These are phyloP conservation scores for Tetrastigma voinierianum DNA, from an alignment of 164 flowering plant genomes.

Conservation along the genomic window DNA sequence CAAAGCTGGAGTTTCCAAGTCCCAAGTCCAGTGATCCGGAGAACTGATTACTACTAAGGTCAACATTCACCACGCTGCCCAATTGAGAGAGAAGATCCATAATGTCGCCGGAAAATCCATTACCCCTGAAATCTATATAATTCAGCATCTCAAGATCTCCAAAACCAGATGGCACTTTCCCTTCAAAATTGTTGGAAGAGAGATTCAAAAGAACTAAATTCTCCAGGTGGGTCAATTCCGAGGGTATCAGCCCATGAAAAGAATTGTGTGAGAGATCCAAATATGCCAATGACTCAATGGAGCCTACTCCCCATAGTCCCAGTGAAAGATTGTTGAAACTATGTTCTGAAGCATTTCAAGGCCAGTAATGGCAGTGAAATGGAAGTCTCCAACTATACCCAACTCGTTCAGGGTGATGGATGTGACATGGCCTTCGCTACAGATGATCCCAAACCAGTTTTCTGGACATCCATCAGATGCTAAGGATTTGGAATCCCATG, in stretches of 20 bases:
- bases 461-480: constrained; percentile 57
- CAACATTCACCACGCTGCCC: constrained; percentile 41
- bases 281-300: constrained; percentile 31
- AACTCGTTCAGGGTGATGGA: constrained; percentile 40
- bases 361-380: constrained; percentile 35
- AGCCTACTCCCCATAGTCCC: constrained; percentile 41
- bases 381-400: constrained; percentile 54
- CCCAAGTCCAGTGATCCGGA: constrained; percentile 50
- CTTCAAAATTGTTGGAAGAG: constrained; percentile 51
- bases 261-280: constrained; percentile 58
- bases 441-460: constrained; percentile 58
- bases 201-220: constrained; percentile 49
- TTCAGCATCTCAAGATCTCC: constrained; percentile 35
- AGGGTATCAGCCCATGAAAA: constrained; percentile 49
- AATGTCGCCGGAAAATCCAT: constrained; percentile 52
- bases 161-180: constrained; percentile 45
- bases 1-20: constrained; percentile 41
- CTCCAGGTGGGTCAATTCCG: constrained; percentile 28
- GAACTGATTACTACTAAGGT: constrained; percentile 58
- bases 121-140: constrained; percentile 52
- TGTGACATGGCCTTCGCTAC: constrained; percentile 42
- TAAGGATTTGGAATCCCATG: constrained; percentile 57
- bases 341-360: constrained; percentile 47
- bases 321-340: constrained; percentile 47
- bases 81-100: constrained; percentile 39